These are phyloP conservation scores for Hura crepitans DNA, from an alignment of 441 rosid genomes.

Conservation along the genomic window DNA sequence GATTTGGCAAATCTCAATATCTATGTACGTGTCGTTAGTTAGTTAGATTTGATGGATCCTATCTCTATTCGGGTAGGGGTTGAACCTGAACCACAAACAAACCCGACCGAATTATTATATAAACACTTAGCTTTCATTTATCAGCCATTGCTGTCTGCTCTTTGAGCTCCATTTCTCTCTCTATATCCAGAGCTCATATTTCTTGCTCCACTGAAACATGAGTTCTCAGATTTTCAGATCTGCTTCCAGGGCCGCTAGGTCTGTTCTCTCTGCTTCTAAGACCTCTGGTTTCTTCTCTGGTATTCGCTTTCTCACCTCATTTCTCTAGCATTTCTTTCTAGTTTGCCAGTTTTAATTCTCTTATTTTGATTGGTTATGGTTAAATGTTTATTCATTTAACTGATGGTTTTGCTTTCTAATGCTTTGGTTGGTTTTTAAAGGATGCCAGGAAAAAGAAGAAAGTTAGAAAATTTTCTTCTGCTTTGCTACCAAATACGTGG, in stretches of 20 bases:
- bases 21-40: constrained; percentile 2
- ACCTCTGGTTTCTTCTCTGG: constrained; percentile 70
- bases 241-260: constrained; percentile 68
- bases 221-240: constrained; percentile 71
- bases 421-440: too few relatives aligned
- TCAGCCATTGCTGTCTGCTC: constrained; percentile 5
- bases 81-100: constrained; percentile 20
- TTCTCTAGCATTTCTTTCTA: neutral
- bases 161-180: neutral
- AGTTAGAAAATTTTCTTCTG: neutral
- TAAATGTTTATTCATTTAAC: neutral
- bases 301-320: constrained; percentile 15
- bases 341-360: neutral
- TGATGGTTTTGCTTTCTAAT: too few relatives aligned
- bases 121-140: constrained; percentile 2
- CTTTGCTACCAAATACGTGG: neutral
- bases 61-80: constrained; percentile 24
- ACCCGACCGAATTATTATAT: neutral
- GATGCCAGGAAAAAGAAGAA: too few relatives aligned
- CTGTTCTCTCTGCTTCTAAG: constrained; percentile 50
- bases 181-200: neutral
- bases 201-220: constrained; percentile 46
- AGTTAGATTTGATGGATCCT: constrained; percentile 14
- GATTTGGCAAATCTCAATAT: too few relatives aligned
- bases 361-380: neutral